phyloP scores from a whole-genome alignment of 1,284 basidiomycete species.

The Porodaedalea pini region DNA sequence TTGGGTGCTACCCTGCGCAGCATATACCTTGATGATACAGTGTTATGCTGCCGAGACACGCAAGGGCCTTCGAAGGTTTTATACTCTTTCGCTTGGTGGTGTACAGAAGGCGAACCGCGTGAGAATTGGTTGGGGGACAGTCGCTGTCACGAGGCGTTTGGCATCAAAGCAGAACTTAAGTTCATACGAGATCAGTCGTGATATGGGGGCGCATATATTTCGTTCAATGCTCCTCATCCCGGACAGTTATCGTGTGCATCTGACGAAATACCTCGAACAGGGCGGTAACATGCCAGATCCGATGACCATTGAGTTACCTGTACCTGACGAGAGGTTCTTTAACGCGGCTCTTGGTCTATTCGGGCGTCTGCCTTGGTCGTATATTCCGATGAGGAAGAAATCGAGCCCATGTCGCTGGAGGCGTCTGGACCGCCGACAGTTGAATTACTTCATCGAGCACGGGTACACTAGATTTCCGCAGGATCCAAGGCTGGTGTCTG shows the following conservation, averaged over 20 bases:
- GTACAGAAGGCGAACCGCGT: constrained; percentile 23
- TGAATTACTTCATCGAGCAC: constrained; percentile 1
- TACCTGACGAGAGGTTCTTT: constrained; percentile 62
- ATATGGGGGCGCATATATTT: constrained; percentile 9
- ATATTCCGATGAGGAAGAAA: constrained; percentile 12
- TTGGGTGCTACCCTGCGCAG: constrained; percentile 62
- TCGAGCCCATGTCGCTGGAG: constrained; percentile 16
- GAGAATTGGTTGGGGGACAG: constrained; percentile 38
- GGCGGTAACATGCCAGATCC: not conserved
- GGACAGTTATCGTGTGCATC: not conserved
- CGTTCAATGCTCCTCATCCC: constrained; percentile 8
- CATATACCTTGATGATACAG: constrained; percentile 70
- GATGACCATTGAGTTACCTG: constrained; percentile 33
- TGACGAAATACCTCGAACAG: not conserved
- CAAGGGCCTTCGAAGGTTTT: constrained; percentile 24
- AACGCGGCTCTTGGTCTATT: constrained; percentile 57
- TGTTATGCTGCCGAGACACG: constrained; percentile 52
- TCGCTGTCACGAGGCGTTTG: constrained; percentile 22
- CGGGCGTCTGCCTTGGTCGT: constrained; percentile 24
- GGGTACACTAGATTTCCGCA: not conserved
- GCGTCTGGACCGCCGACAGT: constrained; percentile 11
- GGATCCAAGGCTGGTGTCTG: constrained; percentile 16
- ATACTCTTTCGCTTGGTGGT: not conserved
- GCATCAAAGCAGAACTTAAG: constrained; percentile 2
- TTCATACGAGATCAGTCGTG: not conserved